These are phyloP conservation scores for Pestalotiopsis sp. DNA, from an alignment of 2,329 filamentous ascomycete genomes.

Conservation along the genomic window DNA sequence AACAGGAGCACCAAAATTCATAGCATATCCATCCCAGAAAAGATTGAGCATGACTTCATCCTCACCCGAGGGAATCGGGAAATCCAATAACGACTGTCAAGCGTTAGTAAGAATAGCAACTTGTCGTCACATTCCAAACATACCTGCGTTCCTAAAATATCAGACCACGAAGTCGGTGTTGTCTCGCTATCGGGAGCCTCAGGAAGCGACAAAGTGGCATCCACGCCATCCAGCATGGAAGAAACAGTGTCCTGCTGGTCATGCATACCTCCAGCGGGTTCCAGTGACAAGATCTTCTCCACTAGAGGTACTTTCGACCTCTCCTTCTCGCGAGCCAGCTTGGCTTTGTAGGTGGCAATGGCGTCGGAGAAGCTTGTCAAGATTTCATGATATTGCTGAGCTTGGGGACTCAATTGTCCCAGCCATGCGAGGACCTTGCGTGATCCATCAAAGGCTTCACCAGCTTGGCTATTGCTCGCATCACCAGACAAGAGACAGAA, in stretches of 20 bases:
- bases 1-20: constrained; percentile 6
- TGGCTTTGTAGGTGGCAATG: constrained; percentile 41
- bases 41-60: constrained; percentile 11
- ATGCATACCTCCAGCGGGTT: background rate
- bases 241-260: background rate
- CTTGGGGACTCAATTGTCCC: constrained; percentile 54
- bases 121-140: background rate
- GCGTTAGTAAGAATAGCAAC: background rate
- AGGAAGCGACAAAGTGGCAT: background rate
- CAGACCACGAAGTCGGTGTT: constrained; percentile 1
- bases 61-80: constrained; percentile 4
- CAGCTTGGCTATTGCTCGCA: constrained; percentile 44
- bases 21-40: constrained; percentile 9
- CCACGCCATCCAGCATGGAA: background rate
- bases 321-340: constrained; percentile 8
- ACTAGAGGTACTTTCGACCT: constrained; percentile 4
- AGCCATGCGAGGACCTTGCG: constrained; percentile 52
- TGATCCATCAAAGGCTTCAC: constrained; percentile 52
- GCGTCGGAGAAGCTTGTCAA: constrained; percentile 49
- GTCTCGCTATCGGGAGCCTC: background rate
- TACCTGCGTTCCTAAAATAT: constrained; percentile 4
- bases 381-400: constrained; percentile 60
- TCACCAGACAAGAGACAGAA: constrained; percentile 56
- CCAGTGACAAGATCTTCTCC: constrained; percentile 6
- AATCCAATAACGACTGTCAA: background rate